Conservation (phyloP, 1,139 yeast species). For the Arxiozyma slooffiae region DNA sequence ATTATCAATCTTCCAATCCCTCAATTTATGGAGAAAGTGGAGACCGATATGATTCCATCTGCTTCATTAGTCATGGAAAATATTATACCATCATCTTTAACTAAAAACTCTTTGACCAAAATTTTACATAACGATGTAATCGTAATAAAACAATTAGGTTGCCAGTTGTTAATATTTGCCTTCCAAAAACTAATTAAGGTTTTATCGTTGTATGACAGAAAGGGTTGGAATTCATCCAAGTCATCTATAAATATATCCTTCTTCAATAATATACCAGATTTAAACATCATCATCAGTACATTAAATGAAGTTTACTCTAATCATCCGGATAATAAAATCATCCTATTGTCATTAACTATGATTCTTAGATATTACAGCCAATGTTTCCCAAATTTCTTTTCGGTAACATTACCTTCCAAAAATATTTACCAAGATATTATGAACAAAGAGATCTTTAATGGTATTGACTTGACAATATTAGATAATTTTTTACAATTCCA, state of each 20-base stretch:
- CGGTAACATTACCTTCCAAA: constrained; percentile 25
- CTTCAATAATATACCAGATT: constrained; percentile 41
- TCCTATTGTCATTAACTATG: constrained; percentile 32
- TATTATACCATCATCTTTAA: constrained; percentile 59
- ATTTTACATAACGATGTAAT: constrained; percentile 46
- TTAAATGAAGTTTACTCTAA: constrained; percentile 33
- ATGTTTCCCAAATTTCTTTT: constrained; percentile 29
- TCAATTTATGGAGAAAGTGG: constrained; percentile 21
- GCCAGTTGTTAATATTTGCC: constrained; percentile 48
- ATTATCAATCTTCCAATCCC: constrained; percentile 51
- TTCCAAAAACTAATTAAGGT: constrained; percentile 44
- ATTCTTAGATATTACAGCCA: constrained; percentile 30
- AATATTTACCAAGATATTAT: constrained; percentile 32
- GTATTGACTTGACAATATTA: constrained; percentile 45
- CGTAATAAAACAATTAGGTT: constrained; percentile 53
- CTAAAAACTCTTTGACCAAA: constrained; percentile 47
- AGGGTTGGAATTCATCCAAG: constrained; percentile 35
- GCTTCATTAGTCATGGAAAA: constrained; percentile 38
- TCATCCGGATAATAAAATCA: constrained; percentile 32
- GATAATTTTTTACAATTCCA: constrained; percentile 38
- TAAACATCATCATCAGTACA: constrained; percentile 34
- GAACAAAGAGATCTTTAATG: constrained; percentile 31
- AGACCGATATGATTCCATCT: constrained; percentile 28
- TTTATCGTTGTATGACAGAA: constrained; percentile 32
- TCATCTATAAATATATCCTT: constrained; percentile 33